Base-by-base conservation (phyloP, 2,329 filamentous ascomycete genomes). In the Trichoderma sp. region DNA sequence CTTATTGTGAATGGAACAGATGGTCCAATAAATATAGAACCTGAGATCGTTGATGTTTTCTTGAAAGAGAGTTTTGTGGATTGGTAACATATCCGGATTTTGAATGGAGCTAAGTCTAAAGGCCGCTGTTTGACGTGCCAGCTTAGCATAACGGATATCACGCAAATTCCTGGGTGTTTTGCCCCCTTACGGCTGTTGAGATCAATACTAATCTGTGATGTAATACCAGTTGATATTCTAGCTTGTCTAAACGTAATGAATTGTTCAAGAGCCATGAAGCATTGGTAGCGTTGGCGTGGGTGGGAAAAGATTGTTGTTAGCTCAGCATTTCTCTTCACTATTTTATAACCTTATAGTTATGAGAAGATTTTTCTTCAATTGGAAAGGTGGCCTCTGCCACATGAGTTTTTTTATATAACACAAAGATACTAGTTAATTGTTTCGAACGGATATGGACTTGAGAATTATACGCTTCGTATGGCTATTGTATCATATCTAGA, bases 91-190 rank as follows among this genome's bases (percentile, higher is more conserved):
- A 36, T 62, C 58, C 58, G 58, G 58, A 36, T 36, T 61, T 36
- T 61, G 58, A 61, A 61, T 61, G 58, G 58, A 36, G 58, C 32
- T 62, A 62, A 62, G 58, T 39, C n/a, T 62, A 26, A 62, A 62
- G 32, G 32, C 58, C 58, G 58, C 15, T 26, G 4, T 23, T 62
- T 39, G 20, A 39, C 20, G 20, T 26, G 8, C 58, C 58, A 62
- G 58, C 32, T 39, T 62, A 34, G 58, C 7, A 62, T n/a, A 39
- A 4, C 20, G 58, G 32, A 53, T 23, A 53, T 53, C 47, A 53
- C n/a, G 47, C 8, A 53, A 23, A 20, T 53, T 13, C 6, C 20
- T 23, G 5, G 5, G n/a, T 13, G 20, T 53, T 53, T 23, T 23
- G 47, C 47, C n/a, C 20, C 47, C 3, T 53, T 53, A 20, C 20